These are phyloP conservation scores for Aspergillus tanneri DNA, from an alignment of 2,329 filamentous ascomycete species.

Conservation along the genomic window DNA sequence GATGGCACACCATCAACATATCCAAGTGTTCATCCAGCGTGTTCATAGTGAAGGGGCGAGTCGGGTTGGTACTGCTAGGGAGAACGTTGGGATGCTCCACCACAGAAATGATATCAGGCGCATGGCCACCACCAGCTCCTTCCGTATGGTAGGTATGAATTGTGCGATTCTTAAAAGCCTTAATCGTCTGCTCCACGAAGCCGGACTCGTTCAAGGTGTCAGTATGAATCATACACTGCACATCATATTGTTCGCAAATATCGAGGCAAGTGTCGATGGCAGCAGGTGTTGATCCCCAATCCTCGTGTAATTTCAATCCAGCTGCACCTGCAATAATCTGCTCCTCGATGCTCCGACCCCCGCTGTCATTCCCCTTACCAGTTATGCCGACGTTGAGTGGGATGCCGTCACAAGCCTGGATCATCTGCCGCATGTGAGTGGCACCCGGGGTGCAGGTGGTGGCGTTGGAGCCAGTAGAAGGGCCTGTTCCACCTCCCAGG, in stretches of 20 bases:
- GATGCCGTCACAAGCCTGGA: constrained; percentile 77
- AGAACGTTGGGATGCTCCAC: constrained; percentile 87
- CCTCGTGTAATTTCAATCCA: constrained; percentile 91
- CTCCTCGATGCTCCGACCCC: constrained; percentile 68
- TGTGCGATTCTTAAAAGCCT: constrained; percentile 78
- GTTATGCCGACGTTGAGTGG: constrained; percentile 90
- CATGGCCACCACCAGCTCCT: constrained; percentile 90
- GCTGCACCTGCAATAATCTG: constrained; percentile 81
- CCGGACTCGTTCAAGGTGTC: constrained; percentile 96
- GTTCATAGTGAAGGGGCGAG: constrained; percentile 83
- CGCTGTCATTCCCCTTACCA: constrained; percentile 87
- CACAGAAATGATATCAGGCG: constrained; percentile 91
- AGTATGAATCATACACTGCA: constrained; percentile 92
- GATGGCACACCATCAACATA: constrained; percentile 98
- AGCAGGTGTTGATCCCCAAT: constrained; percentile 89
- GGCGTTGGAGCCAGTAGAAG: constrained; percentile 86
- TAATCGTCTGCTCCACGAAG: constrained; percentile 90
- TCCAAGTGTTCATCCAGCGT: constrained; percentile 95
- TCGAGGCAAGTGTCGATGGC: constrained; percentile 83
- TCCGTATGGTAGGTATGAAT: constrained; percentile 98
- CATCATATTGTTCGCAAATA: constrained; percentile 86
- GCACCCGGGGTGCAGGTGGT: constrained; percentile 91
- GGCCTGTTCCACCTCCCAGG: constrained; percentile 86
- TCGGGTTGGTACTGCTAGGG: constrained; percentile 88
- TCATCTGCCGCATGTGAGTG: constrained; percentile 81